Evolutionary conservation across 768 basidiomycete genomes (phyloP).

Genomic region (Lactifluus subvellereus): DNA sequence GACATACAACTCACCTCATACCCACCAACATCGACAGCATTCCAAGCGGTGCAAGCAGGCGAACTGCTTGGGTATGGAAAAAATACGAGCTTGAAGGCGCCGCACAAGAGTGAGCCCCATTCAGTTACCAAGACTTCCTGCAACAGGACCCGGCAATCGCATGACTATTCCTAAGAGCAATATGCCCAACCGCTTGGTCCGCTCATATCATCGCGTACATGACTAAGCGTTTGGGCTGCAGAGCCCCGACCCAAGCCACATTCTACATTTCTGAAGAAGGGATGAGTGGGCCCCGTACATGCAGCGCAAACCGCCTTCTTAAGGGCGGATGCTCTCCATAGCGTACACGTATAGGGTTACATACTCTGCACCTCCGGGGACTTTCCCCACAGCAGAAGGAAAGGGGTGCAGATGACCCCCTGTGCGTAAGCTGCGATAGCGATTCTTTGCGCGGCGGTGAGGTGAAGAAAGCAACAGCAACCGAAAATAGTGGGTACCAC

Average conservation of each 20-base stretch:
- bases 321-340: conserved; percentile 69
- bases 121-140: conserved; percentile 55
- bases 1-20: conserved; percentile 12
- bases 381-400: conserved; percentile 80
- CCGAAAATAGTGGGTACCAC: background rate
- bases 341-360: conserved; percentile 38
- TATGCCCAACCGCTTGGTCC: conserved; percentile 40
- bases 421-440: conserved; percentile 80
- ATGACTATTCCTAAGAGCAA: conserved; percentile 90
- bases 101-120: conserved; percentile 89
- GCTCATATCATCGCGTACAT: conserved; percentile 75
- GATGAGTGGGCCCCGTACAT: conserved; percentile 30
- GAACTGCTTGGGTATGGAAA: conserved; percentile 42
- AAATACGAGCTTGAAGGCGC: conserved; percentile 39
- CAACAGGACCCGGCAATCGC: conserved; percentile 53
- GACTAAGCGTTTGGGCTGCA: conserved; percentile 39
- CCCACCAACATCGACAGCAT: conserved; percentile 30
- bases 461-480: conserved; percentile 28
- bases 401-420: conserved; percentile 42
- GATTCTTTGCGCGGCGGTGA: conserved; percentile 68
- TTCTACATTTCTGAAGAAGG: conserved; percentile 17
- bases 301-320: conserved; percentile 55
- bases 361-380: conserved; percentile 84
- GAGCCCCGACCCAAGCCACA: conserved; percentile 26
- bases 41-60: conserved; percentile 27